Evolutionary conservation across 768 basidiomycete genomes (phyloP).

Genomic region (Pisolithus albus): DNA sequence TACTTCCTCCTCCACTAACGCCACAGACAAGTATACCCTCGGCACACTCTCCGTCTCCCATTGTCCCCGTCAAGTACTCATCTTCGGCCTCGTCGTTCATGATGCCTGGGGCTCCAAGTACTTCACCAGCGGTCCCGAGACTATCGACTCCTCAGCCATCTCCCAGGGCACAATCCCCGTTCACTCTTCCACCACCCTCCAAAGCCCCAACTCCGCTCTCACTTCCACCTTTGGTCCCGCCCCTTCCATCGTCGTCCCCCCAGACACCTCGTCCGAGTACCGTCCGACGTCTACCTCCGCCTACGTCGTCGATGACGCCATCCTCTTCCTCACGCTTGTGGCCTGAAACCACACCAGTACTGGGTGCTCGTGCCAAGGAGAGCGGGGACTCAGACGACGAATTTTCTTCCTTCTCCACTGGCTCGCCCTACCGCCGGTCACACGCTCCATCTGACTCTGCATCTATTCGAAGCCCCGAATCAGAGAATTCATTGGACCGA

Average conservation of each 20-base stretch:
- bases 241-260: slow-evolving; percentile 26
- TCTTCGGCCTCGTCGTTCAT: slow-evolving; percentile 1
- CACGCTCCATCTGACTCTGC: slow-evolving; percentile 19
- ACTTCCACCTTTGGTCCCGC: slow-evolving; percentile 23
- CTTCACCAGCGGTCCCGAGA: slow-evolving; percentile 9
- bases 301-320: slow-evolving; percentile 6
- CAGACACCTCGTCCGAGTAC: slow-evolving; percentile 24
- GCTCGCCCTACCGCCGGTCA: slow-evolving; percentile 21
- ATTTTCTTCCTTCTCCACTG: slow-evolving; percentile 37
- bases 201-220: slow-evolving; percentile 18
- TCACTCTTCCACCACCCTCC: slow-evolving; percentile 19
- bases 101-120: slow-evolving; percentile 5
- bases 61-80: slow-evolving; percentile 2
- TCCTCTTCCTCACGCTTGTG: slow-evolving; percentile 6
- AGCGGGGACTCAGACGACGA: slow-evolving; percentile 31
- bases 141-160: slow-evolving; percentile 14
- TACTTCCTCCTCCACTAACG: slow-evolving; percentile 21
- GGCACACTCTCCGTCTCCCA: slow-evolving; percentile 12
- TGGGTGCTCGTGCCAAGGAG: slow-evolving; percentile 5
- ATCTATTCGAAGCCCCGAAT: slow-evolving; percentile 17
- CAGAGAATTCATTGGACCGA: slow-evolving; percentile 16
- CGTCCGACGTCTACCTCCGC: background rate
- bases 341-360: slow-evolving; percentile 1
- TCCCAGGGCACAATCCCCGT: slow-evolving; percentile 13
- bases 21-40: slow-evolving; percentile 23